Conservation (phyloP, 345 rosid genomes). For the Geranium rotundifolium region DNA sequence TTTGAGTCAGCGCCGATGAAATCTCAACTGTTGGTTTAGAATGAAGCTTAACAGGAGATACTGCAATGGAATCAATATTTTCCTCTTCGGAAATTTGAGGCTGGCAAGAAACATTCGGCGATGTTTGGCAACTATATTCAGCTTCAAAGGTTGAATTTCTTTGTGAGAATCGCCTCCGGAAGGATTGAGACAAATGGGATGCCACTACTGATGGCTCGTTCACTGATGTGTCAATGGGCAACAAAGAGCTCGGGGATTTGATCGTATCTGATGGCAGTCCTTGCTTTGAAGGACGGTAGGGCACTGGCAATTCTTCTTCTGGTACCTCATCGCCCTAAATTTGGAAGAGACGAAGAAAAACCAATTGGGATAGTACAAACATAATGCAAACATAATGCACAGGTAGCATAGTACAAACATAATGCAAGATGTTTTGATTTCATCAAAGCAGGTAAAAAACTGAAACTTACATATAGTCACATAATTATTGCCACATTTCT, state of each 20-base stretch:
- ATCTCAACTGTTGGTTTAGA: not conserved
- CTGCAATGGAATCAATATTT: constrained; percentile 9
- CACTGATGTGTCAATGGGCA: constrained; percentile 11
- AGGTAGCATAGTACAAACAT: no score
- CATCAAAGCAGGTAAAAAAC: no score
- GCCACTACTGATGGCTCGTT: constrained; percentile 12
- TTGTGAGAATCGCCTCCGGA: constrained; percentile 32
- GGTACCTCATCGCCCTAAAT: constrained; percentile 76
- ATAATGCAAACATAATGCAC: no score
- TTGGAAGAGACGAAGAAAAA: not conserved
- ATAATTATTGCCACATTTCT: no score
- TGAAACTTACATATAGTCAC: no score
- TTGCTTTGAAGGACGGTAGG: constrained; percentile 31
- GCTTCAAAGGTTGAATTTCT: constrained; percentile 7
- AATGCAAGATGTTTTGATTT: no score
- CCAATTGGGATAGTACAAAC: not conserved
- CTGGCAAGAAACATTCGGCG: constrained; percentile 7
- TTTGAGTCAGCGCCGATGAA: constrained; percentile 3
- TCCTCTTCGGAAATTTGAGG: not conserved
- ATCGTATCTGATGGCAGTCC: constrained; percentile 2
- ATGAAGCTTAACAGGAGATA: constrained; percentile 19
- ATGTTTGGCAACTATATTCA: not conserved
- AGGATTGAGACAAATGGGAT: constrained; percentile 35
- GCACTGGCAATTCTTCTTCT: constrained; percentile 59
- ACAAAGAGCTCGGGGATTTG: constrained; percentile 7